These are phyloP conservation scores for Clonostachys solani DNA, from an alignment of 2,329 filamentous ascomycete genomes.

Conservation along the genomic window DNA sequence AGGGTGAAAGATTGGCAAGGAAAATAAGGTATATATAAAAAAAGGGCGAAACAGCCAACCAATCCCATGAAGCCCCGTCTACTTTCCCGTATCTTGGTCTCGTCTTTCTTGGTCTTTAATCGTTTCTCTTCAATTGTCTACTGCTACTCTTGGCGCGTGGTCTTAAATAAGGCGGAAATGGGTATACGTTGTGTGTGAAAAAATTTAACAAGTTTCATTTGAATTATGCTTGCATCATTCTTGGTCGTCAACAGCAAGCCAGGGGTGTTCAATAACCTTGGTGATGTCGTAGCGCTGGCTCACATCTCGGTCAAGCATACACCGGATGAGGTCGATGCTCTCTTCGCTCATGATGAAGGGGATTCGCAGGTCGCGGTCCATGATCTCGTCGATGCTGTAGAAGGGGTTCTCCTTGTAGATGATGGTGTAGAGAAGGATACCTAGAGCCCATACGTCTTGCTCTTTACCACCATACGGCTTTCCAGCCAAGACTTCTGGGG, in stretches of 20 bases:
- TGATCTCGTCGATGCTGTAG: constrained; percentile 98
- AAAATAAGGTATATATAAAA: too few relatives aligned
- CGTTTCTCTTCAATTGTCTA: too few relatives aligned
- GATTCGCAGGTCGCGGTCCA: constrained; percentile 91
- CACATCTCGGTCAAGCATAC: constrained; percentile 91
- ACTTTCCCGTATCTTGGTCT: too few relatives aligned
- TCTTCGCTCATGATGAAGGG: constrained; percentile 87
- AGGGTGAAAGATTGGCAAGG: too few relatives aligned
- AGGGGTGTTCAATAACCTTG: constrained; percentile 84
- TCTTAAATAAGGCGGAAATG: too few relatives aligned
- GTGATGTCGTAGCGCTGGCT: constrained; percentile 79
- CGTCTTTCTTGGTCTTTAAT: too few relatives aligned
- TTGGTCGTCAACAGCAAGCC: constrained; percentile 44
- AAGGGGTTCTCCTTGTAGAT: constrained; percentile 99
- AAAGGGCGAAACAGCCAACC: too few relatives aligned
- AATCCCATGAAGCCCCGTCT: too few relatives aligned
- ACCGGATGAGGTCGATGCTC: constrained; percentile 84
- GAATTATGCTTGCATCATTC: constrained; percentile 2
- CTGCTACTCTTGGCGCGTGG: too few relatives aligned
- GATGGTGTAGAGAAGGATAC: constrained; percentile 96
- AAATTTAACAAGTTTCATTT: neutral
- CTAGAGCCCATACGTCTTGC: constrained; percentile 97
- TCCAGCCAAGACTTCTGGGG: constrained; percentile 93
- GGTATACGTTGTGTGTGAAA: too few relatives aligned
- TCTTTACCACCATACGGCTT: constrained; percentile 91